Base-by-base conservation (phyloP, 495 filamentous ascomycete species). In the Durotheca rogersii region DNA sequence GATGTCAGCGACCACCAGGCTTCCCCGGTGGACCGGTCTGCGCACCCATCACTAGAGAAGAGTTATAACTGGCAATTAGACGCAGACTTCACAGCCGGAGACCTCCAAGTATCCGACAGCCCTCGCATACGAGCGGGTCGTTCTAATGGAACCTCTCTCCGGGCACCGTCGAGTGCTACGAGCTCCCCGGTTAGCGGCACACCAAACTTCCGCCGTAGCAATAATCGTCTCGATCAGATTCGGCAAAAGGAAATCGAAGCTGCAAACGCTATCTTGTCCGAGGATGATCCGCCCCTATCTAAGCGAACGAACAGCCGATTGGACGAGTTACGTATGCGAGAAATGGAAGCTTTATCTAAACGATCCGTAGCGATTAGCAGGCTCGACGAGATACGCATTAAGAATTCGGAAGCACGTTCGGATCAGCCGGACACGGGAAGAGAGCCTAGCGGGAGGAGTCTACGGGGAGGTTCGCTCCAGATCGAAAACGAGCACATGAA, bases 41-140 rank as follows among this genome's bases (percentile, higher is more conserved):
- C 53, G n/a, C 58, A 66, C 16, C 53, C 62, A 9, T 77, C 78
- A 15, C 67, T 75, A 2, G 68, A 80, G 29, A 69, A 74, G 50
- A 72, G 71, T 50, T 72, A 67, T 15, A 73, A 78, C 18, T 82
- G 78, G 80, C 72, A 85, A 32, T 58, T 76, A 12, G 76, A 79
- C 35, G 70, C 77, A 4, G 84, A 87, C 29, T 84, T 89, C 49
- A 85, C 83, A n/a, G 78, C 74, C 18, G 72, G 71, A 15, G 82
- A 82, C 35, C 47, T 86, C 21, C 78, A 85, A 38, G 57, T 83
- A 6, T 86, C 84, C 2, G 65, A 72, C 9, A 86, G 82, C 30
- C 83, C 84, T 25, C 78, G 77, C 11, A 67, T 82, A 15, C 49
- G 41, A 7, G 43, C 53, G 1, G 21, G 16, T 7, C 60, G 61